Base-by-base conservation (phyloP, 768 basidiomycete species). In the Trametes cubensis region DNA sequence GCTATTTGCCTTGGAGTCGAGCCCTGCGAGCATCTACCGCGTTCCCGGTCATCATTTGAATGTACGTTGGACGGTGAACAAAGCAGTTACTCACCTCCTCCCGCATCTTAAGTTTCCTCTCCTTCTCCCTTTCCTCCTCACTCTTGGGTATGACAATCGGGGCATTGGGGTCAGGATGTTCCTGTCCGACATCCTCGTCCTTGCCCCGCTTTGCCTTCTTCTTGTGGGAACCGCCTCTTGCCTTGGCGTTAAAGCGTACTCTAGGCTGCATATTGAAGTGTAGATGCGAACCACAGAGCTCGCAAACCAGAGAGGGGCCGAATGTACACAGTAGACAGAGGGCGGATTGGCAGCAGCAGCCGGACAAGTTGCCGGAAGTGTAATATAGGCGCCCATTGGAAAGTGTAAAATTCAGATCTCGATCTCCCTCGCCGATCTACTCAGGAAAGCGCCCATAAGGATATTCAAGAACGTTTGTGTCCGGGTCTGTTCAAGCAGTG, bases 1-100 rank as follows among this genome's bases (percentile, higher is more conserved):
- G 60, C 77, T 83, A 46, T 84, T 89, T 80, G 92, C 87, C 71
- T 89, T 90, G 3, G 83, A 84, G 47, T 89, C 83, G 10, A 85
- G 81, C 72, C 87, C 82, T 28, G 73, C 73, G 49, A 70, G 58
- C 41, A 73, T 62, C 72, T 73, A 30, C 18, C 14, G 15, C 28
- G 15, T 20, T 11, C 13, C 2, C 15, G 23, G 6, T 28, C 15
- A 23, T 17, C 28, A n/a, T 13, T 20, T 39, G 11, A 25, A 6
- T 20, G 20, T 17, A 26, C 10, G 3, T 5, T 45, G n/a, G 15
- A 5, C n/a, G 42, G 18, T 58, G 21, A 10, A 17, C 18, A 8
- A 30, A 15, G n/a, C 14, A 67, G 59, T 4, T 5, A 59, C 74
- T 69, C 64, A 89, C 90, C 80, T 92, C 87, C 67, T 80, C 79